Percentiles rank a stretch among this genome's conserved stretches.
phyloP scores from a whole-genome alignment of 345 rosid genomes.

The Pugionium dolabratum region DNA sequence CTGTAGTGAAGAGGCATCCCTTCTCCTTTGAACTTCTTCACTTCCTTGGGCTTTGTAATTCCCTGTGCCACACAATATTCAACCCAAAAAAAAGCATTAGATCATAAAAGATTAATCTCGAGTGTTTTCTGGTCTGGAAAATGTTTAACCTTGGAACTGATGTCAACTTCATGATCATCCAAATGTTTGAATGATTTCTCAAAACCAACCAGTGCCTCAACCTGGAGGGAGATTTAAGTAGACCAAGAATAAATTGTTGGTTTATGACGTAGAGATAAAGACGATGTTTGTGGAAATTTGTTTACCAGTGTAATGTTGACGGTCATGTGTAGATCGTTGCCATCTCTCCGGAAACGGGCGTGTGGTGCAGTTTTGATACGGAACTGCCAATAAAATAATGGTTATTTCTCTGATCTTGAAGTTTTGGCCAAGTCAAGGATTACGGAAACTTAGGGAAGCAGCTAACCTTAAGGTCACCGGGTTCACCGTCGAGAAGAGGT shows the following conservation, averaged over 20 bases:
- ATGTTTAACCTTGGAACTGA: conserved; percentile 67
- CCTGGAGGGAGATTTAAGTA: conserved; percentile 41
- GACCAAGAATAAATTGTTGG: background rate
- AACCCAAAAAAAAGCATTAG: background rate
- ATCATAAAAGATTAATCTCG: background rate
- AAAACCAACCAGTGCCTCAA: conserved; percentile 97
- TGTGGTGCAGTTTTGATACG: conserved; percentile 87
- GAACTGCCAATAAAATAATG: conserved; percentile 54
- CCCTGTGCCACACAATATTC: conserved; percentile 52
- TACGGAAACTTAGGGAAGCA: conserved; percentile 10
- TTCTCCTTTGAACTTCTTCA: conserved; percentile 87
- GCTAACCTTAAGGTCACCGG: conserved; percentile 93
- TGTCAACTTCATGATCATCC: conserved; percentile 91
- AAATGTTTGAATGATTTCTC: conserved; percentile 90
- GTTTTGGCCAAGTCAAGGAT: background rate
- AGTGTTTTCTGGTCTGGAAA: background rate
- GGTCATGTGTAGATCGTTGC: conserved; percentile 79
- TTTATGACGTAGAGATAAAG: conserved; percentile 2
- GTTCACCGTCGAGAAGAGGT: conserved; percentile 90
- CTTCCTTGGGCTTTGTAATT: conserved; percentile 91
- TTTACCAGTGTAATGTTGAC: conserved; percentile 85
- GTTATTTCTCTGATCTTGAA: background rate
- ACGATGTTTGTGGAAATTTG: background rate
- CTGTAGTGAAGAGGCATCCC: conserved; percentile 94
- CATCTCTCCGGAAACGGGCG: conserved; percentile 77